Percentiles rank a stretch among this genome's conserved stretches.
These are phyloP conservation scores for Diaporthe longicolla DNA, from an alignment of 2,329 filamentous ascomycete genomes.

Conservation along the genomic window DNA sequence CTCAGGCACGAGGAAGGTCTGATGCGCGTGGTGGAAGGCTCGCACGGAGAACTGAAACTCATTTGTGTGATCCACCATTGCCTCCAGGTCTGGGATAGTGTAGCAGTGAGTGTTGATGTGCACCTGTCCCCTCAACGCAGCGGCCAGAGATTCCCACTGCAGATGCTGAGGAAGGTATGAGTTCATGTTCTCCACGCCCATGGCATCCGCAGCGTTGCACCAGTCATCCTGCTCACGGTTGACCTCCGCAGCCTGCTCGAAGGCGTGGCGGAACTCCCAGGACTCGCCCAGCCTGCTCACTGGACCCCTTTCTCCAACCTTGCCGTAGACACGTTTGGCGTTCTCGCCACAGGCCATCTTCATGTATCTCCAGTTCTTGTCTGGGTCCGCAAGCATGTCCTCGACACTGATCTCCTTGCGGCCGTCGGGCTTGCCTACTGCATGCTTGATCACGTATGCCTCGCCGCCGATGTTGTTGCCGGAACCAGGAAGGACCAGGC, in stretches of 20 bases:
- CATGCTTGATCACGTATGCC: slow-evolving; percentile 78
- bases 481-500: slow-evolving; percentile 75
- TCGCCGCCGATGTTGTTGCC: slow-evolving; percentile 83
- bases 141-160: slow-evolving; percentile 73
- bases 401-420: slow-evolving; percentile 73
- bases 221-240: slow-evolving; percentile 76
- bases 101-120: slow-evolving; percentile 81
- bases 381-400: slow-evolving; percentile 76
- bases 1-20: slow-evolving; percentile 77
- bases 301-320: slow-evolving; percentile 66
- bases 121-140: slow-evolving; percentile 76
- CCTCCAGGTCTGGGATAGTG: slow-evolving; percentile 76
- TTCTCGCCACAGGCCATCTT: slow-evolving; percentile 85
- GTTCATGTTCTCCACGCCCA: slow-evolving; percentile 65
- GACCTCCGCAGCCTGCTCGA: slow-evolving; percentile 72
- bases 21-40: slow-evolving; percentile 79
- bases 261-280: slow-evolving; percentile 77
- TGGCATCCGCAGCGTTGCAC: slow-evolving; percentile 69
- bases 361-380: slow-evolving; percentile 77
- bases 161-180: slow-evolving; percentile 74
- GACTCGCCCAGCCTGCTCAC: slow-evolving; percentile 77
- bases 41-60: slow-evolving; percentile 78
- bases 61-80: slow-evolving; percentile 77
- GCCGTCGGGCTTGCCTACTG: slow-evolving; percentile 71
- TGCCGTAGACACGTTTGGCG: slow-evolving; percentile 73